Base-by-base conservation (phyloP, 768 basidiomycete genomes). In the Paxillus ammoniavirescens region DNA sequence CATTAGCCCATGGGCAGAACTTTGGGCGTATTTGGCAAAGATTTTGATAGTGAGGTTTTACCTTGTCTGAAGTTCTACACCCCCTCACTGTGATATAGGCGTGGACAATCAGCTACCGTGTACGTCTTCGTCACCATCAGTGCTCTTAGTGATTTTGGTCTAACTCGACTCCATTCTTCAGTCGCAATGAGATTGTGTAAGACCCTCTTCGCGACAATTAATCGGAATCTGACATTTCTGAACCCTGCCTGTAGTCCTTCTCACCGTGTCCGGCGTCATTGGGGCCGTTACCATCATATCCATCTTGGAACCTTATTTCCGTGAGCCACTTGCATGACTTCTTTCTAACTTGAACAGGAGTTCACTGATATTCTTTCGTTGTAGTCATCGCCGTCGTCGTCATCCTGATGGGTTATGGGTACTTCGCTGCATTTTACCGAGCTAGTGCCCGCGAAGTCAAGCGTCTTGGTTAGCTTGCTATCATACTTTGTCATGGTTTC, bases 391-490 rank as follows among this genome's bases (percentile, higher is more conserved):
- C 77, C 0, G 82, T 76, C 0, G 60, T 79, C 33, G 72, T 76
- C 17, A 78, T 90, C 43, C 68, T 74, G 1, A 54, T 83, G n/a
- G 78, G 82, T 5, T 92, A 91, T 67, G 76, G 69, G 48, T 82
- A 86, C 64, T 82, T 84, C 52, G 82, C 84, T 2, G 72, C 73
- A 0, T 91, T 84, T 73, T 93, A 91, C 68, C 75, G 85, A 26
- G 77, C 79, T 4, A 84, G 85, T 56, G 84, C 89, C 0, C 73
- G 88, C 47, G 89, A 91, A 65, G 73, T 91, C 63, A 92, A 91
- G 63, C 73, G 80, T 4, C 61, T 80, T 14, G 75, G 75, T 74
- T 37, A 42, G 67, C 57, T 31, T 40, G n/a, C 26, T 36, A 8
- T 38, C 17, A 17, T 18, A 15, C 18, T n/a, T n/a, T 33, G 17